These are phyloP conservation scores for Oleoguttula mirabilis DNA, from an alignment of 495 filamentous ascomycete species.

Conservation along the genomic window DNA sequence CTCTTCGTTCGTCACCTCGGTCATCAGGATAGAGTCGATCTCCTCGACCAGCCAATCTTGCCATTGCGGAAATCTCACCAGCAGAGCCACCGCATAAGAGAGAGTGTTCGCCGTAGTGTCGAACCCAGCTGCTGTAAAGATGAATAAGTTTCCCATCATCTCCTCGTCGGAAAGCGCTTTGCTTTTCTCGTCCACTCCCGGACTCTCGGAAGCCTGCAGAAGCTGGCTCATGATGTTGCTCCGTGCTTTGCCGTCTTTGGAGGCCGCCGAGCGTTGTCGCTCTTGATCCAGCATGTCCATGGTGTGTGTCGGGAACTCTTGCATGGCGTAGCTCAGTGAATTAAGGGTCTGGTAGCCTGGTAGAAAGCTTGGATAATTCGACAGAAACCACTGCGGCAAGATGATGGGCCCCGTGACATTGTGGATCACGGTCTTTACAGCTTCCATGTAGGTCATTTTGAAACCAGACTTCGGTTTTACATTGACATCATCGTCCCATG, in stretches of 20 bases:
- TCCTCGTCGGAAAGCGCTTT: slow-evolving; percentile 30
- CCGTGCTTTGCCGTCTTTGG: slow-evolving; percentile 11
- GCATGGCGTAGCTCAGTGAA: slow-evolving; percentile 16
- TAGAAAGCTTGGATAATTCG: slow-evolving; percentile 20
- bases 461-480: slow-evolving; percentile 21
- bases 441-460: slow-evolving; percentile 23
- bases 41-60: slow-evolving; percentile 41
- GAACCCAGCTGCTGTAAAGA: slow-evolving; percentile 43
- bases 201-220: slow-evolving; percentile 28
- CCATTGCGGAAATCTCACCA: slow-evolving; percentile 37
- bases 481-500: slow-evolving; percentile 16
- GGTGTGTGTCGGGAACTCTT: slow-evolving; percentile 24
- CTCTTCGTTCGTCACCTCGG: slow-evolving; percentile 16
- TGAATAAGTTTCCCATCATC: slow-evolving; percentile 43
- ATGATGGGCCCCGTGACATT: slow-evolving; percentile 19
- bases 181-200: background rate
- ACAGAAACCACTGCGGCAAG: slow-evolving; percentile 23
- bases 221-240: slow-evolving; percentile 26
- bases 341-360: slow-evolving; percentile 21
- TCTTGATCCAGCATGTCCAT: slow-evolving; percentile 29
- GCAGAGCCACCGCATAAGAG: slow-evolving; percentile 36
- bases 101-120: slow-evolving; percentile 44
- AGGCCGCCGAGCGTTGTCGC: slow-evolving; percentile 17
- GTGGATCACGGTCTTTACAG: slow-evolving; percentile 19
- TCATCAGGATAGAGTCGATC: slow-evolving; percentile 22